Base-by-base conservation (phyloP, 805 yeast species). In the Phaffomyces opuntiae region DNA sequence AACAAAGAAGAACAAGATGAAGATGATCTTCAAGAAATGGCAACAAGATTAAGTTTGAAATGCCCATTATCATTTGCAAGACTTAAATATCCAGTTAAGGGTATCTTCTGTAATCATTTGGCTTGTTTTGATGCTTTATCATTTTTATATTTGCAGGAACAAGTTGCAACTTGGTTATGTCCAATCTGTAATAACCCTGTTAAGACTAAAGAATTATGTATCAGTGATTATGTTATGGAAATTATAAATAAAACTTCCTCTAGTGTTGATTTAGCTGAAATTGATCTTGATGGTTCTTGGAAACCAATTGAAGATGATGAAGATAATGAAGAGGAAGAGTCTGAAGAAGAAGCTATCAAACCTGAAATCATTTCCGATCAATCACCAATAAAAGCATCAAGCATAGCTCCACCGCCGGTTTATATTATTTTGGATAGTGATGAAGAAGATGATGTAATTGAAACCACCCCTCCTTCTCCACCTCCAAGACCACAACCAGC, bases 61-160 rank as follows among this genome's bases (percentile, higher is more conserved):
- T 90, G 96, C 59, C 97, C 96, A 0, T 69, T 90, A 7, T 78
- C 93, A 2, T 82, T 77, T 56, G 71, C 78, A 9, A 73, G 86
- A 46, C 83, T 93, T 74, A 67, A 70, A 45, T 63, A 74, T 43
- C 98, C 99, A 0, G 77, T 80, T 1, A 77, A 87, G 52, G 79
- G 95, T 1, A 65, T 72, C 1, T 68, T 64, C 40, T 93, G 99
- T 65, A 67, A 74, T 33, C 99, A 93, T 64, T 66, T 88, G 14
- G 91, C 86, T 56, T 90, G 98, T 60, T 87, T 90, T 61, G 99
- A 93, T 64, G 90, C 87, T 0, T 62, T 72, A 33, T 77, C 86
- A 38, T 93, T 77, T 58, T 54, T 93, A 9, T 77, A 79, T 56
- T 71, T 89, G 38, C 98, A 91, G 61, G 70, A 72, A 45, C 91